Evolutionary conservation across 345 rosid species (phyloP).

Genomic region (Luvunga scandens): DNA sequence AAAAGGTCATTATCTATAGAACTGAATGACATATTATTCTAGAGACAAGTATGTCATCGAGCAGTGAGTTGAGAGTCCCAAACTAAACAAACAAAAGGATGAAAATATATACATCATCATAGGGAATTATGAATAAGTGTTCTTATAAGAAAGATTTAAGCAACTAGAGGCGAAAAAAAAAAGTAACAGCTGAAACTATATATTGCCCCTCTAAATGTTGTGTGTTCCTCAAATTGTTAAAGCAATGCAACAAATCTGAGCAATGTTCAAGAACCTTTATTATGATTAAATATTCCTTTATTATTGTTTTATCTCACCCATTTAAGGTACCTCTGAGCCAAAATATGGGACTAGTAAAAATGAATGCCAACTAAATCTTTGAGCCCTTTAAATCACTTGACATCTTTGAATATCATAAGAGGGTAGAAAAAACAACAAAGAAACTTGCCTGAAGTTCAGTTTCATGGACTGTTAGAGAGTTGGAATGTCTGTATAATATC

Average conservation of each 20-base stretch:
- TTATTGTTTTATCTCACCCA: not conserved
- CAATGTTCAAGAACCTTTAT: not conserved
- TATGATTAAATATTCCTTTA: not conserved
- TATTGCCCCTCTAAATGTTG: no score
- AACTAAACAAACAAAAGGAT: not conserved
- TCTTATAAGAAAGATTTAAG: not conserved
- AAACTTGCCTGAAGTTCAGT: constrained; percentile 81
- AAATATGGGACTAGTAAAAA: not conserved
- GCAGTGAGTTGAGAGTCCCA: constrained; percentile 6
- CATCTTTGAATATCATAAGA: not conserved
- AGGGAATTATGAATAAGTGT: not conserved
- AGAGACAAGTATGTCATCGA: not conserved
- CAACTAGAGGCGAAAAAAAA: not conserved
- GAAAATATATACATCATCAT: not conserved
- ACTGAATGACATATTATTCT: not conserved
- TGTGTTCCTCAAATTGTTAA: not conserved
- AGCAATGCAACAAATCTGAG: not conserved
- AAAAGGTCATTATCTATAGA: constrained; percentile 9
- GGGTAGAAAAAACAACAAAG: constrained; percentile 1
- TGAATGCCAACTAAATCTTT: not conserved
- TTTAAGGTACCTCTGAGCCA: not conserved
- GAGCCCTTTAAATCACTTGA: not conserved
- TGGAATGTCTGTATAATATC: constrained; percentile 82
- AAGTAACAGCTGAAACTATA: not conserved
- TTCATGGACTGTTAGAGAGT: constrained; percentile 82